Evolutionary conservation across 208 protist species (phyloP).

Genomic region (Strigomonas galati): DNA sequence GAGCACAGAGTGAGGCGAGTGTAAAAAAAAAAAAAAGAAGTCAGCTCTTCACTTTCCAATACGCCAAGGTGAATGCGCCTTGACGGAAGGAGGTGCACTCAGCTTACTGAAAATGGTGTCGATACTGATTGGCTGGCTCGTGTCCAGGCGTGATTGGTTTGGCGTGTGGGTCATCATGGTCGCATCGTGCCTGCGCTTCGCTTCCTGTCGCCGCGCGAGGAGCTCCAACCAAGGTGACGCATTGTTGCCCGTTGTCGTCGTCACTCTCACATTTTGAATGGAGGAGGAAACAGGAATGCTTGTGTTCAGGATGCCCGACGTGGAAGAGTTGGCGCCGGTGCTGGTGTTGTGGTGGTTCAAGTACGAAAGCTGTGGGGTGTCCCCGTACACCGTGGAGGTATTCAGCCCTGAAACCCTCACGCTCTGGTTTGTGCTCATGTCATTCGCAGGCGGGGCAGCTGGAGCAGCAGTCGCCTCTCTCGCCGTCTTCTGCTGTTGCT

Average conservation of each 20-base stretch:
- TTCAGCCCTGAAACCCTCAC: not conserved
- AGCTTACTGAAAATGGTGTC: not conserved
- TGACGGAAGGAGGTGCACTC: conserved; percentile 1
- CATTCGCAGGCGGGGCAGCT: no score
- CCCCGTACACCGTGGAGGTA: not conserved
- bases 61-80: conserved; percentile 7
- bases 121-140: not conserved
- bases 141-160: not conserved
- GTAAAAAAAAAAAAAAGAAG: not conserved
- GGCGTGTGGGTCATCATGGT: not conserved
- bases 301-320: no score
- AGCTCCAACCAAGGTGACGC: not conserved
- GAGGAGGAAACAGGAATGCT: not conserved
- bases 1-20: not conserved
- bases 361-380: not conserved
- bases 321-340: no score
- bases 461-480: not conserved
- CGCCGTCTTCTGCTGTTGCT: not conserved
- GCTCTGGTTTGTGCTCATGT: not conserved
- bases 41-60: not conserved
- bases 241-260: no score
- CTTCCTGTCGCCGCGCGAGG: not conserved
- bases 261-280: no score
- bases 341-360: no score
- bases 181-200: not conserved